Percentiles rank a stretch among this genome's conserved stretches.
Conservation (phyloP, 1,139 yeast genomes). For the Scheffersomyces illinoinensis region DNA sequence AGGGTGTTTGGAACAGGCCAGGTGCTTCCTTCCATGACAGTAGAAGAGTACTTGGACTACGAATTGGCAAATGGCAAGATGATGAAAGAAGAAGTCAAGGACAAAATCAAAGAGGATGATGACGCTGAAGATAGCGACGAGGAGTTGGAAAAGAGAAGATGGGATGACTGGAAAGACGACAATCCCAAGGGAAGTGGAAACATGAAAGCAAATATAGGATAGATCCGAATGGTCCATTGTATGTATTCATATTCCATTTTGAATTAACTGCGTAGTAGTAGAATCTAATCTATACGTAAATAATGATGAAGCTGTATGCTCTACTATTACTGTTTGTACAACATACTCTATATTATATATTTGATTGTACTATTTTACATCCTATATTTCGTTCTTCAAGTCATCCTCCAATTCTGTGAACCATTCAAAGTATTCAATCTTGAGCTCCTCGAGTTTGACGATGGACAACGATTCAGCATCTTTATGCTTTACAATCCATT, state of each 20-base stretch:
- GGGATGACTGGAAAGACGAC: constrained; percentile 93
- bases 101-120: constrained; percentile 22
- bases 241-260: neutral
- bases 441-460: constrained; percentile 32
- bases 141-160: constrained; percentile 62
- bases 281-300: too few relatives aligned
- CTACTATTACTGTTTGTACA: neutral
- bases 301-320: too few relatives aligned
- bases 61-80: constrained; percentile 85
- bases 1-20: constrained; percentile 93
- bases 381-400: constrained; percentile 7
- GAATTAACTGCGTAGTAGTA: neutral
- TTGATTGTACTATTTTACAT: neutral
- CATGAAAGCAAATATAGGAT: constrained; percentile 76
- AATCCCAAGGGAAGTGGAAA: constrained; percentile 90
- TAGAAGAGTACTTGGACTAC: constrained; percentile 86
- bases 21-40: constrained; percentile 89
- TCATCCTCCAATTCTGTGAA: constrained; percentile 32
- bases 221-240: constrained; percentile 4
- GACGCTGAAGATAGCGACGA: constrained; percentile 46
- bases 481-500: constrained; percentile 50
- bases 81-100: constrained; percentile 50
- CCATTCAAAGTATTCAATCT: constrained; percentile 37
- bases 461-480: constrained; percentile 20
- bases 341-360: too few relatives aligned